These are phyloP conservation scores for Trematosphaeria pertusa DNA, from an alignment of 2,329 filamentous ascomycete genomes.

Conservation along the genomic window DNA sequence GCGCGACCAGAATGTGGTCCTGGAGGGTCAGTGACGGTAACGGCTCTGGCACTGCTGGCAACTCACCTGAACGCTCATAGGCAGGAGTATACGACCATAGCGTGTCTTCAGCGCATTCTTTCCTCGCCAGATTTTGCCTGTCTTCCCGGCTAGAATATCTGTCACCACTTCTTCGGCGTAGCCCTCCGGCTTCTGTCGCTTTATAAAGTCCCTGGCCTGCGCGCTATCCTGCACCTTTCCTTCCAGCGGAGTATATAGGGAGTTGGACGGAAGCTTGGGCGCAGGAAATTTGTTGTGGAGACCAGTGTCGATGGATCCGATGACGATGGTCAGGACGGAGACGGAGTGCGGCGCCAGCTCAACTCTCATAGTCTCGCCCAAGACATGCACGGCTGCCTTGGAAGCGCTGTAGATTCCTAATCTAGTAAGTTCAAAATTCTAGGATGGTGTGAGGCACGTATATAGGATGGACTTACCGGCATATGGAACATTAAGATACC, in stretches of 20 bases:
- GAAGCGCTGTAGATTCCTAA: constrained; percentile 30
- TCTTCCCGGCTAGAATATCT: constrained; percentile 1
- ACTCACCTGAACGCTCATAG: too few relatives aligned
- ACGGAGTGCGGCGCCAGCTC: constrained; percentile 57
- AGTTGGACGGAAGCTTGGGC: background rate
- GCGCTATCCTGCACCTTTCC: background rate
- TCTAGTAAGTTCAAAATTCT: background rate
- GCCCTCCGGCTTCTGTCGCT: background rate
- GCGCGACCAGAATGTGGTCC: too few relatives aligned
- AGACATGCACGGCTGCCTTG: constrained; percentile 29
- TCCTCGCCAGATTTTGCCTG: background rate
- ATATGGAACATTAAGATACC: background rate
- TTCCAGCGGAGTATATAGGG: background rate
- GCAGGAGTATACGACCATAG: too few relatives aligned
- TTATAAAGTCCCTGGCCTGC: background rate
- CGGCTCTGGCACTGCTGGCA: too few relatives aligned
- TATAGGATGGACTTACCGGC: background rate
- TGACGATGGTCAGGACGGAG: constrained; percentile 53
- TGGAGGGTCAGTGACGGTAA: too few relatives aligned
- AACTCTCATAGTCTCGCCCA: constrained; percentile 46
- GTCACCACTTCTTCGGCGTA: background rate
- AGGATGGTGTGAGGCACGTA: background rate
- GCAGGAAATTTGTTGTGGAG: background rate
- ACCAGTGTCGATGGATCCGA: constrained; percentile 43
- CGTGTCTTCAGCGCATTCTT: background rate